Base-by-base conservation (phyloP, 1,284 basidiomycete genomes). In the Puccinia horiana region DNA sequence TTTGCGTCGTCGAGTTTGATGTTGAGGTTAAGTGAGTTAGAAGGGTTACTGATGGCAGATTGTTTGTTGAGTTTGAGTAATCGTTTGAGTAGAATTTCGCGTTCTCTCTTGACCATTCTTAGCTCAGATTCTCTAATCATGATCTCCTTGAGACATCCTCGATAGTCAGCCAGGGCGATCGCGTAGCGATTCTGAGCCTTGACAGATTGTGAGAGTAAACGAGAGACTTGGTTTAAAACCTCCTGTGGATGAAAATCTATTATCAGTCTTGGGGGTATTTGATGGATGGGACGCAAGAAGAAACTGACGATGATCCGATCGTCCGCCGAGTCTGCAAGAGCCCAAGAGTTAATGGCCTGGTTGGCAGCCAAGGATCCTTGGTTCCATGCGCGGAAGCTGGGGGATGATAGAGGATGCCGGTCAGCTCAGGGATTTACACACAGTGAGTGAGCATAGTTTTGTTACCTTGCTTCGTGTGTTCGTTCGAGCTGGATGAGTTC, bases 1-100 rank as follows among this genome's bases (percentile, higher is more conserved):
- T 73, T 73, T 26, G 70, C 44, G 26, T 73, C 70, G 18, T 73
- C 70, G 3, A 73, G 47, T 54, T 73, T 73, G 49, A 73, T 73
- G 12, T 54, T 26, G 0, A 73, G 49, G 14, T 29, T 12, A 26
- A 73, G 47, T 23, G 44, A 52, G 49, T 73, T 32, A 16, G 42
- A 9, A 16, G 69, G 69, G 35, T 35, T 37, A 26, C 9, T 54
- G 70, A 73, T 6, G 26, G 44, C 2, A 8, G 70, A 4, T 32
- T 54, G 44, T 23, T 54, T 49, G 35, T 54, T 73, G 20, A 73
- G 70, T 37, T 73, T 73, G 70, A 73, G 70, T 11, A 73, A 11
- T 20, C 70, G 70, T 23, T 73, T 73, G 18, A 73, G 47, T 9
- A 73, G 70, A 14, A 52, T 73, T 32, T 73, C 70, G 3, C 70